A percentile compares a stretch with the other conserved stretches of the same genome.
phyloP scores from a whole-genome alignment of 805 yeast genomes.

The Lipomyces anomalus region DNA sequence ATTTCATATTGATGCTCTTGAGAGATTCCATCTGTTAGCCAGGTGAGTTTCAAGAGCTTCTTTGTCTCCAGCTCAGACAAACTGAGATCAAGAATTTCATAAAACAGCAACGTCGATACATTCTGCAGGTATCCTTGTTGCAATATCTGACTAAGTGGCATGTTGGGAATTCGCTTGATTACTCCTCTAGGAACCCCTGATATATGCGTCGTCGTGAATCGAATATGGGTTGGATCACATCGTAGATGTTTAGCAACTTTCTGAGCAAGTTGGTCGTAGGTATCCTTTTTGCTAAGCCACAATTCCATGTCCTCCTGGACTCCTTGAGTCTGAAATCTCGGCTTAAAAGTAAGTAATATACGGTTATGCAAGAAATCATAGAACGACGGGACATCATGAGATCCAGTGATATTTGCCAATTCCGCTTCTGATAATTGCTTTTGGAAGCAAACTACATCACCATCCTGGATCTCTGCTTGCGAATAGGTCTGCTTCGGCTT shows the following conservation, averaged over 20 bases:
- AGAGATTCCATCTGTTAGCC: conserved; percentile 68
- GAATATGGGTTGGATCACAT: conserved; percentile 54
- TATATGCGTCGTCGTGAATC: conserved; percentile 58
- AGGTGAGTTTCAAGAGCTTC: conserved; percentile 57
- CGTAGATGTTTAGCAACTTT: conserved; percentile 51
- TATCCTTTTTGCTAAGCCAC: conserved; percentile 61
- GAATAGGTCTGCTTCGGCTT: conserved; percentile 28
- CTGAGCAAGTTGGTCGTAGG: conserved; percentile 55
- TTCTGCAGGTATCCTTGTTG: conserved; percentile 10
- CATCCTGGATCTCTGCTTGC: conserved; percentile 33
- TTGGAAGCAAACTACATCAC: conserved; percentile 37
- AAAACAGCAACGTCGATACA: conserved; percentile 43
- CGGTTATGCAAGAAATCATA: conserved; percentile 34
- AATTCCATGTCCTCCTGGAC: conserved; percentile 38
- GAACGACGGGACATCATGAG: conserved; percentile 19
- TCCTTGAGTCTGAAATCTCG: conserved; percentile 19
- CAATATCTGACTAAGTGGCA: conserved; percentile 35
- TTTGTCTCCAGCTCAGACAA: conserved; percentile 72
- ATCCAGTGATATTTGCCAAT: conserved; percentile 5
- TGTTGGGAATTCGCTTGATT: conserved; percentile 31
- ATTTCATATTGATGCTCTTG: conserved; percentile 66
- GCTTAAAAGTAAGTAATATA: conserved; percentile 27
- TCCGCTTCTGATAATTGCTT: conserved; percentile 24
- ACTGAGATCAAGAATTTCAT: conserved; percentile 71
- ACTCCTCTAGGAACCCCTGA: conserved; percentile 44